phyloP scores from a whole-genome alignment of 1,284 basidiomycete genomes.

The Gomphus sp. region DNA sequence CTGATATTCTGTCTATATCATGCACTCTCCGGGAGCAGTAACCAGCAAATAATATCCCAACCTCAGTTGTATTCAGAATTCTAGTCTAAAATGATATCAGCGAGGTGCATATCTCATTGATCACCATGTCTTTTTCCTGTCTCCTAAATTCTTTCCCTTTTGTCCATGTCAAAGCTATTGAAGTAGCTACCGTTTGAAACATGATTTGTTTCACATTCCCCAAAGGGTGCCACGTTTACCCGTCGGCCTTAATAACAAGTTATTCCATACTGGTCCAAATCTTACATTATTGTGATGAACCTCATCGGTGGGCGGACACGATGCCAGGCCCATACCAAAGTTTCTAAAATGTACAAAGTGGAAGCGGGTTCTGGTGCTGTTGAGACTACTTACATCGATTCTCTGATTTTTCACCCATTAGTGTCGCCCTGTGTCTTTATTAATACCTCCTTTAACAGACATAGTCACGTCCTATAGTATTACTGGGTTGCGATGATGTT shows the following conservation, averaged over 20 bases:
- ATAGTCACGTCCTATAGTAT: background rate
- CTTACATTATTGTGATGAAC: conserved; percentile 16
- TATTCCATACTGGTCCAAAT: background rate
- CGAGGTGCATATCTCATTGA: too few species aligned
- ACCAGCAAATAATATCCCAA: background rate
- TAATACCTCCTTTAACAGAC: too few species aligned
- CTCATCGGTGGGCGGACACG: conserved; percentile 58
- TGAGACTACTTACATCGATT: conserved; percentile 49
- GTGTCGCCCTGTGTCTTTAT: background rate
- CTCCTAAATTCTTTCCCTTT: too few species aligned
- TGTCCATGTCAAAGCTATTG: too few species aligned
- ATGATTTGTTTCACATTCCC: too few species aligned
- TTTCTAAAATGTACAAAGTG: conserved; percentile 22
- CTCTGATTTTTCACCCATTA: background rate
- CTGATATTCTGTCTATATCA: background rate
- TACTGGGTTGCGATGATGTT: background rate
- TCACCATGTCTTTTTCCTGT: too few species aligned
- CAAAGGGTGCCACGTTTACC: too few species aligned
- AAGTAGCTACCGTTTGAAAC: too few species aligned
- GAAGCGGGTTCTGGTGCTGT: conserved; percentile 51
- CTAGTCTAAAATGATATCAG: too few species aligned
- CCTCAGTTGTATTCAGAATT: background rate
- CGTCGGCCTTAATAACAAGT: too few species aligned
- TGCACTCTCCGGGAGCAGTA: background rate
- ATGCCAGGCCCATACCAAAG: conserved; percentile 44